Evolutionary conservation across 768 basidiomycete species (phyloP), one percentile per base, ranked within the genome.

Genomic region (Boletellus ananiceps): DNA sequence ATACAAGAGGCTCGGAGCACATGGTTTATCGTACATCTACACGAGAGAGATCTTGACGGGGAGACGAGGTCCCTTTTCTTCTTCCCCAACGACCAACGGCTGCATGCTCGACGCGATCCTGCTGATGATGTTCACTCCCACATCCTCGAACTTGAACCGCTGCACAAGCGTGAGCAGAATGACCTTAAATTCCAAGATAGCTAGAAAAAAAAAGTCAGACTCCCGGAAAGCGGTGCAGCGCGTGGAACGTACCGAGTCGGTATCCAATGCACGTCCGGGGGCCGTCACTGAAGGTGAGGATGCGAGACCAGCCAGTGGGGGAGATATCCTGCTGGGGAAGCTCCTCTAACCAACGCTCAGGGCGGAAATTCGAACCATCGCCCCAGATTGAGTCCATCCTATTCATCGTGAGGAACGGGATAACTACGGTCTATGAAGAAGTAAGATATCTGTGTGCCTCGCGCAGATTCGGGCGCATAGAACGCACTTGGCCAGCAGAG

Each of bases 51-150:
- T 2, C 8, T 23, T 49, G 27, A 52, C 27, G 2, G 51, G 43
- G 2, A 52, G 49, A 35, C 38, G 42, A 13, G 51, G 47, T 3
- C 41, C 51, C 15, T 11, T 43, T 21, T 39, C 9, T 19, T 50
- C 47, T n/a, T 50, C 47, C 27, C 51, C 47, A 4, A 44, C 37
- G n/a, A 51, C 43, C 19, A 52, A 19, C 8, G 42, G 49, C 40
- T 52, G 51, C 49, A 51, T 40, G 18, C 42, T 52, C n/a, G 51
- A 51, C 3, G 49, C 51, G 4, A 35, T 13, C n/a, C 40, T 44
- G 23, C 14, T 15, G n/a, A 39, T 12, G 8, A 49, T 49, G 11
- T 15, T 3, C 6, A 19, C 49, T 2, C 38, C 34, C 2, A 21
- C 11, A 2, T 51, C 51, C 15, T 40, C 49, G 21, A 44, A 51